Evolutionary conservation across 73 alveolate species (phyloP), one percentile per base, ranked within the genome.

Genomic region (Tetrahymena elliotti): DNA sequence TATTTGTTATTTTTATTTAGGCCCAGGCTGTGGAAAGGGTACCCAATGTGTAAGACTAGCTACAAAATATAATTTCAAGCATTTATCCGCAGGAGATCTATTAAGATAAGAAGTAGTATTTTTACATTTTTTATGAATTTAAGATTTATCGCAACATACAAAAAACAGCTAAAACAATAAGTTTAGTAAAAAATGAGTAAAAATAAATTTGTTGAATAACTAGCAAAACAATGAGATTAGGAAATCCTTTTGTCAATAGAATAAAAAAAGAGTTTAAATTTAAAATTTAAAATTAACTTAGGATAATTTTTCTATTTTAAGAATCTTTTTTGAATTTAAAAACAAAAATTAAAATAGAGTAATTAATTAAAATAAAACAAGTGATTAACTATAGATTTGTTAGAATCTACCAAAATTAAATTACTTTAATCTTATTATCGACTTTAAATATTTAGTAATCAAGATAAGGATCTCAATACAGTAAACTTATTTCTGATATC

Each of bases 1-100:
- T 47, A 47, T 47, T 47, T 2, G 20, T 47, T 47, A 47, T 47
- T 12, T 95, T 47, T 47, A 47, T 47, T 12, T 95, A 93, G 95
- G 97, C 95, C 99, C 93, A 38, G 99, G 99, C 53, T 93, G 97
- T 31, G 99, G 99, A 54, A 97, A 97, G 68, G 99, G 99, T 12
- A 97, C 99, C 84, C 96, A 97, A 83, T 97, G 99, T 38, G 98
- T 97, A 1, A 95, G 95, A 36, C 47, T 97, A 68, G 98, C 95
- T 1, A 96, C 94, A 47, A 84, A 96, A 35, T 84, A 52, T 93
- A 97, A 97, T 40, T 96, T 94, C 35, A 96, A 94, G 47, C 99
- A 97, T 93, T 95, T 97, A 10, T 96, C 98, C 35, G 99, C 98
- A 9, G 99, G 99, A 12, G 98, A 97, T 83, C 93, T 97, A 84